Base-by-base conservation (phyloP, 2,329 filamentous ascomycete species). In the Colletotrichum sidae region DNA sequence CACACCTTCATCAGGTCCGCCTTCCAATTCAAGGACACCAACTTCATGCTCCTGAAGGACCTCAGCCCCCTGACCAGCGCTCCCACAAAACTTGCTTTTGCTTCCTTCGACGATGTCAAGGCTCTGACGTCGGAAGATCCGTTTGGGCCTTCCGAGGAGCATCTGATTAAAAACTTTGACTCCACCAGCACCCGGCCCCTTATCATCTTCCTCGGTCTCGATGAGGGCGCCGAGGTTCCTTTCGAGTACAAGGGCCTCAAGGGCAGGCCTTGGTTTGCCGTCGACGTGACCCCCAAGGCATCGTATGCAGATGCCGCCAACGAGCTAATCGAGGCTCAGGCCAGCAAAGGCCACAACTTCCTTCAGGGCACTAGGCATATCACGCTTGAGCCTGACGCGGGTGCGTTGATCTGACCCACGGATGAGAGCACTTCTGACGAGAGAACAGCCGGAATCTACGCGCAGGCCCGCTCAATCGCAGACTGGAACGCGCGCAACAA, bases 401-500 rank as follows among this genome's bases (percentile, higher is more conserved):
- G 89, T 91, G 79, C 54, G 80, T 69, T 46, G 6, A 15, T 25
- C 2, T 17, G n/a, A 2, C 8, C 12, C 8, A 12, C 3, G n/a
- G 10, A 11, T 9, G 25, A 38, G 38, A 53, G 25, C 25, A 25
- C 25, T 6, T 12, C 67, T 73, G 38, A 72, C 44, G 50, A 9
- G 38, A 33, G 49, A 9, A 47, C 45, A 96, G 96, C 94, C 65
- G 93, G 94, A 54, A 92, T 97, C 50, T 97, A 94, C 71, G 95
- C 93, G 12, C 93, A 97, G 78, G 92, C 94, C 8, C 90, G 95
- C 60, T 92, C 94, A 50, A 84, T 97, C 34, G 83, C 96, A 41
- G 96, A 98, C 81, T 99, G 96, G 96, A 98, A 99, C 80, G 85
- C 85, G 34, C 91, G 95, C 55, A 97, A 97, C 79, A 92, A 91